Conservation (phyloP, 2,329 filamentous ascomycete genomes). For the Aspergillus niger region DNA sequence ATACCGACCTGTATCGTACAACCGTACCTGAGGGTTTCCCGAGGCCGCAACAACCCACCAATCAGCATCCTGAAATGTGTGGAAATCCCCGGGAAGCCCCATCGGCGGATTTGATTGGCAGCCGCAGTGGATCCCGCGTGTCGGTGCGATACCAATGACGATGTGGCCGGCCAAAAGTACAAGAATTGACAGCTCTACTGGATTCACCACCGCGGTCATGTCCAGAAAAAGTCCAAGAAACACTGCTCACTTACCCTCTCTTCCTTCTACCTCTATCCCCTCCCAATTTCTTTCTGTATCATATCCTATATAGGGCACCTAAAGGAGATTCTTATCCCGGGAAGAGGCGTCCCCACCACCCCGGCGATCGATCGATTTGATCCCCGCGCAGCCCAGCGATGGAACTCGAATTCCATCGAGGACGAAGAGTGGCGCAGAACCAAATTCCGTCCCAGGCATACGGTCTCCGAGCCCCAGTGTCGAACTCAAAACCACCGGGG, state of each 20-base stretch:
- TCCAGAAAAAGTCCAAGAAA: not conserved
- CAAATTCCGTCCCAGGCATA: not conserved
- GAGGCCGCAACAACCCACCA: not conserved
- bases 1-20: not conserved
- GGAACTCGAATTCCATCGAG: not conserved
- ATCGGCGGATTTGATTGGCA: not conserved
- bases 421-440: constrained; percentile 1
- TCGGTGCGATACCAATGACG: not conserved
- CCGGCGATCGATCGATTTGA: not conserved
- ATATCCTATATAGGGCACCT: not conserved
- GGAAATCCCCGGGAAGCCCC: not conserved
- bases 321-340: not conserved
- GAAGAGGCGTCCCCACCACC: not conserved
- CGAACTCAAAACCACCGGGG: constrained; percentile 3
- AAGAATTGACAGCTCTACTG: constrained; percentile 23
- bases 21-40: not conserved
- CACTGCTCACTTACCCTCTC: not conserved
- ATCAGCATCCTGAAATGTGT: not conserved
- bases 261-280: not conserved
- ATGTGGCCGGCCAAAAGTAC: constrained; percentile 4
- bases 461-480: not conserved
- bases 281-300: not conserved
- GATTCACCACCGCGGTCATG: not conserved
- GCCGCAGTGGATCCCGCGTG: not conserved
- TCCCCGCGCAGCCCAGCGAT: not conserved